phyloP scores from a whole-genome alignment of 2,329 filamentous ascomycete genomes.

The Diaporthe sp. region DNA sequence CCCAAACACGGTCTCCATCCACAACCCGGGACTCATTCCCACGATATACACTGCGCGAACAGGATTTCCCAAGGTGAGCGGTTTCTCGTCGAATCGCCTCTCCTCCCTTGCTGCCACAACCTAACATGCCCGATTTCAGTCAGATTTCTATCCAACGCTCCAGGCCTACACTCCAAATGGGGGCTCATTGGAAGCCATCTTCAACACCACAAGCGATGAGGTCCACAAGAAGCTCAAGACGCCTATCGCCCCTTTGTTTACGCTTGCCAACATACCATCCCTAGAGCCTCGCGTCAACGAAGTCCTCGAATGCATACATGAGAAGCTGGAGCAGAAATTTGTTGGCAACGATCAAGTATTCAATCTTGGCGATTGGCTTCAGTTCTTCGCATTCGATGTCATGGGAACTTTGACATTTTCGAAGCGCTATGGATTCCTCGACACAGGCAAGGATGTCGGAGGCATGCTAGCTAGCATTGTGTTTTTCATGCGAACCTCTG shows the following conservation, averaged over 20 bases:
- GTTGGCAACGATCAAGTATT: slow-evolving; percentile 29
- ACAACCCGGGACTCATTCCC: slow-evolving; percentile 50
- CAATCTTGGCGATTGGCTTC: slow-evolving; percentile 45
- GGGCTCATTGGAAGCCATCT: slow-evolving; percentile 44
- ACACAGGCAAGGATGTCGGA: slow-evolving; percentile 45
- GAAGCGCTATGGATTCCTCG: slow-evolving; percentile 47
- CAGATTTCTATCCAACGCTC: slow-evolving; percentile 47
- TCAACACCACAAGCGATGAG: slow-evolving; percentile 48
- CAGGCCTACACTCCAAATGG: slow-evolving; percentile 42
- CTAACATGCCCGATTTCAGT: slow-evolving; percentile 31
- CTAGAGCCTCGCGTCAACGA: slow-evolving; percentile 44
- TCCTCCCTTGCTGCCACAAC: background rate
- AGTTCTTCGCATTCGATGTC: slow-evolving; percentile 51
- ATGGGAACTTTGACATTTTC: slow-evolving; percentile 48
- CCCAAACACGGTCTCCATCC: slow-evolving; percentile 60
- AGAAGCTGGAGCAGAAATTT: slow-evolving; percentile 41
- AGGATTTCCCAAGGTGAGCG: slow-evolving; percentile 43
- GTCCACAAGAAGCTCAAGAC: slow-evolving; percentile 46
- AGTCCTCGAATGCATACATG: slow-evolving; percentile 39
- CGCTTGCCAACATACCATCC: slow-evolving; percentile 41
- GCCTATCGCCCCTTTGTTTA: slow-evolving; percentile 45
- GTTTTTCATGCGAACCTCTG: slow-evolving; percentile 42
- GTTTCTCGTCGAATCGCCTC: background rate
- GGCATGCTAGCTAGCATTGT: slow-evolving; percentile 44
- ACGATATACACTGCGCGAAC: slow-evolving; percentile 41